Evolutionary conservation across 495 filamentous ascomycete species (phyloP).

Genomic region (Penicillium turbatum): DNA sequence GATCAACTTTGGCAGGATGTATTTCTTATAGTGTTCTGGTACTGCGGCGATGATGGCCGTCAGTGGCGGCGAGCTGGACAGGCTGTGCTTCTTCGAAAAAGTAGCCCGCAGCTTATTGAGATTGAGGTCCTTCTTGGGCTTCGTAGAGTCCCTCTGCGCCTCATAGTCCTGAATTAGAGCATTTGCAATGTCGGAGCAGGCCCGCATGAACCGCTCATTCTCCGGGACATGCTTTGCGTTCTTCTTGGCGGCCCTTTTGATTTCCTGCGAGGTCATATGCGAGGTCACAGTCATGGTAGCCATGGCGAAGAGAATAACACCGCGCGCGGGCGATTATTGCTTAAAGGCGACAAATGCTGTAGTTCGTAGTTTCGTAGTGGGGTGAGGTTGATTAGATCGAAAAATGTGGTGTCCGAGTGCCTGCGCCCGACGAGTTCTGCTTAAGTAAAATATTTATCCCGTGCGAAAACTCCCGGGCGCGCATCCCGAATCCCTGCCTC

Average conservation of each 20-base stretch:
- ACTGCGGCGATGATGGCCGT: conserved; percentile 97
- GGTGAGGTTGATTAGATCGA: conserved; percentile 26
- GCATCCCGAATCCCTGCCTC: conserved; percentile 27
- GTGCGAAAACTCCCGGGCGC: conserved; percentile 39
- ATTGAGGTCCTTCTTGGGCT: conserved; percentile 80
- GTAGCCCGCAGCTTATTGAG: conserved; percentile 85
- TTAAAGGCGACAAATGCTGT: neutral
- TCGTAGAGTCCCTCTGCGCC: conserved; percentile 62
- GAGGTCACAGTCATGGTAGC: conserved; percentile 60
- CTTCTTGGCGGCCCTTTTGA: conserved; percentile 53
- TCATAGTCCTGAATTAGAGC: conserved; percentile 92
- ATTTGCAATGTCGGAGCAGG: conserved; percentile 91
- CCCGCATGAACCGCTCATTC: conserved; percentile 87
- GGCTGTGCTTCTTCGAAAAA: conserved; percentile 83
- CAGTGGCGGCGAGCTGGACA: conserved; percentile 80
- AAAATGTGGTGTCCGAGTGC: conserved; percentile 28
- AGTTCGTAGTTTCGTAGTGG: conserved; percentile 3
- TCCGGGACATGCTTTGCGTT: conserved; percentile 77
- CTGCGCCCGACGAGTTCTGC: conserved; percentile 35
- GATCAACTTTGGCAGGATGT: conserved; percentile 90
- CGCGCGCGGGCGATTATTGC: conserved; percentile 1
- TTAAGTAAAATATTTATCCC: conserved; percentile 45
- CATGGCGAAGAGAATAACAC: conserved; percentile 41
- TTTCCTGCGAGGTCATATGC: conserved; percentile 53
- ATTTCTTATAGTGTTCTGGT: conserved; percentile 98